Base-by-base conservation (phyloP, 805 yeast species). In the Candida easanensis region DNA sequence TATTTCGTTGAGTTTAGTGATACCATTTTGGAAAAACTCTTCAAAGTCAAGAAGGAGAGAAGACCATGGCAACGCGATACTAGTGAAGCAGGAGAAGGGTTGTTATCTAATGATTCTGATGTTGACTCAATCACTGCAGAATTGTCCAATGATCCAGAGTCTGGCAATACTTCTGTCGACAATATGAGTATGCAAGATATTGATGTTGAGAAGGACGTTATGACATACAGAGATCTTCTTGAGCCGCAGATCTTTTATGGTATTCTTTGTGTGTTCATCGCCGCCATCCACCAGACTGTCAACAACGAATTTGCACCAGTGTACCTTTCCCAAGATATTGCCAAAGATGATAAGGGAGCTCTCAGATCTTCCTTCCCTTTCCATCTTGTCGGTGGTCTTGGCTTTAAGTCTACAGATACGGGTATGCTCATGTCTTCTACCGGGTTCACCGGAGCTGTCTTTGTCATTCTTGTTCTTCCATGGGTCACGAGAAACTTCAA, bases 401-500 rank as follows among this genome's bases (percentile, higher is more conserved):
- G 54, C 2, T 54, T 42, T 21, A 41, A 40, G 3, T 41, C 58
- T 2, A 39, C 41, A 21, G 55, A 54, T 18, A 52, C 58, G 1
- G 58, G 57, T 33, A 42, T 41, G 21, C 32, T 54, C 8, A 36
- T 54, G 20, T 54, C 57, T 5, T 44, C 53, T 4, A 54, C 54
- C 11, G 58, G 57, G 8, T 34, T 51, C 28, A 41, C 54, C 7
- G 52, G 52, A 10, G 50, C 52, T 16, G 33, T 52, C 33, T 44
- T 40, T 27, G 50, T 54, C 7, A 23, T 52, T 6, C 32, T 50
- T 15, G 49, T 44, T 2, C 46, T 54, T 25, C 57, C 56, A 15
- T 53, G 49, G 31, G 39, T 52, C 21, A 54, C 53, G n/a, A 49
- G 57, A 37, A 52, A 41, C 14, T 52, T 38, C 40, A 55, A 49